Base-by-base conservation (phyloP, 495 filamentous ascomycete genomes). In the Xylaria intraflava region DNA sequence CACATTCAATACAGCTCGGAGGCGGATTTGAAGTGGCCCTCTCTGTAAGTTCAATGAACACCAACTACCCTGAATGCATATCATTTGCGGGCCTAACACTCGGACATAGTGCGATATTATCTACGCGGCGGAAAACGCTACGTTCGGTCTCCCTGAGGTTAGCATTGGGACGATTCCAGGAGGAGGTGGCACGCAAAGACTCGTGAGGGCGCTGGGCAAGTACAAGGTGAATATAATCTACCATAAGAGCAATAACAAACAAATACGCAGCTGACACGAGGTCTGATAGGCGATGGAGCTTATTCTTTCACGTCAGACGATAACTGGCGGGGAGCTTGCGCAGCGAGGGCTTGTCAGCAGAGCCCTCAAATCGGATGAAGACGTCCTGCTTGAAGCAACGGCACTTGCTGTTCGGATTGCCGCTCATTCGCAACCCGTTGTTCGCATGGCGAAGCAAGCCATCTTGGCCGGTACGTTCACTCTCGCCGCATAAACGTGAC, bases 241-340 rank as follows among this genome's bases (percentile, higher is more conserved):
- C n/a, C n/a, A 2, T 3, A 23, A 0, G 11, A 30, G 26, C 27
- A n/a, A 24, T 23, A 1, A 38, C 3, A 11, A n/a, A 35, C 16
- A n/a, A 6, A 17, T 49, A 39, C 19, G 1, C 4, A 31, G 23
- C 58, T 49, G 10, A 53, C 43, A 9, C n/a, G 87, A 10, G 90
- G 90, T 73, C 77, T 75, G 45, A 80, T 36, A 78, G 68, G 88
- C 89, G n/a, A 94, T 94, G 89, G 89, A 94, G 61, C 62, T 89
- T 36, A 86, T 92, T 48, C 69, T 92, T 16, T 90, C 86, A 0
- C 87, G 88, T 0, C 78, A 83, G 66, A 86, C 74, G 58, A 87
- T 90, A 59, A 81, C 69, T 29, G 88, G 84, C 1, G 77, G 73
- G 63, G 80, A 90, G 64, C 54, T 61, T 22, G 58, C 51, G 4